Base-by-base conservation (phyloP, 2,329 filamentous ascomycete species). In the Bipolaris cookei region DNA sequence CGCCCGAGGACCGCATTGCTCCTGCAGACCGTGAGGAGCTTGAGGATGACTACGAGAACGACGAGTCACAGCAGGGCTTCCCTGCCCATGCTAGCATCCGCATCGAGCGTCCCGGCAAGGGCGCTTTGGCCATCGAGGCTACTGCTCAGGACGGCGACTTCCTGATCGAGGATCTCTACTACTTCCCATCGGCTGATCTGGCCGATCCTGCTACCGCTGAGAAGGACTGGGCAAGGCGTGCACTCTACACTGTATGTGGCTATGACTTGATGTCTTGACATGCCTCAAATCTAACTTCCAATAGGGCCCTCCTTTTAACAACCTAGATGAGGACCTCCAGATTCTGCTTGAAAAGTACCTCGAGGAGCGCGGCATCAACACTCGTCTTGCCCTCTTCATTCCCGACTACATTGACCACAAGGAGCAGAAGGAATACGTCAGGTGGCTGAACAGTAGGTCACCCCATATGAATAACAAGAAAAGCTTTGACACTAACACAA, bases 361-460 rank as follows among this genome's bases (percentile, higher is more conserved):
- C 63, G 92, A 97, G 79, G 95, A 97, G 85, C 87, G 95, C 69
- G 95, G 94, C 64, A 87, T 99, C 79, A 92, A 94, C 72, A 88
- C 90, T 69, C 86, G 89, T 57, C 85, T 99, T 69, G 94, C 93
- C 51, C 81, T 93, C 66, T 97, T 98, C 78, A 89, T 96, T 42
- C 92, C 93, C 35, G 93, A 98, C 77, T 99, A 97, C 81, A 93
- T 98, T 73, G 92, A 98, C 76, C 87, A 90, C 80, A 99, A 99
- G 88, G 95, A 99, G 86, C 94, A 98, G 86, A 90, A 88, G 81
- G 95, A 99, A 84, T 99, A 99, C 79, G 82, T 96, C 61, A 82
- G 85, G 65, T 99, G 96, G 95, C 82, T 99, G 77, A 85, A 88
- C 78, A 87, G 70, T 75, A 64, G 66, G 72, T 73, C 7, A 14